Conservation (phyloP, 805 yeast species). For the Isabelozyma pseudorhagii region DNA sequence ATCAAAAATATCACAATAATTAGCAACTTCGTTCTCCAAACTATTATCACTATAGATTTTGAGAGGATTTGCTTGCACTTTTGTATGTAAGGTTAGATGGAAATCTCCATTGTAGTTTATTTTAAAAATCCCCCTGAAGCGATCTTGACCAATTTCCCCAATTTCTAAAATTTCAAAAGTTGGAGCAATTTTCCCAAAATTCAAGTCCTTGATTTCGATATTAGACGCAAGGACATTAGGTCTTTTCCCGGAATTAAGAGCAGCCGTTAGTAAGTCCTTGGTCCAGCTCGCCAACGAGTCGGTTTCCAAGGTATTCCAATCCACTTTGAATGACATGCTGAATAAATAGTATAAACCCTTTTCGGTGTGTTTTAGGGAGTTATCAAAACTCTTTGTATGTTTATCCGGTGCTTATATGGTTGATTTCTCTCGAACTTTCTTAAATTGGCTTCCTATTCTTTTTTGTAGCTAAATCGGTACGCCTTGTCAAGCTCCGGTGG, state of each 20-base stretch:
- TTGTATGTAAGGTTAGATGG: slow-evolving; percentile 67
- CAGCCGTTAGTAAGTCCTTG: slow-evolving; percentile 62
- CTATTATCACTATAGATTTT: slow-evolving; percentile 57
- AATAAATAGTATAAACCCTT: neutral
- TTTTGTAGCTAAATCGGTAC: no score
- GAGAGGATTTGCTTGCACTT: slow-evolving; percentile 81
- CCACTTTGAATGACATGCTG: slow-evolving; percentile 71
- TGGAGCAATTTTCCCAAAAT: slow-evolving; percentile 75
- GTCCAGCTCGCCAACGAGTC: slow-evolving; percentile 62
- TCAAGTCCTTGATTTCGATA: slow-evolving; percentile 63
- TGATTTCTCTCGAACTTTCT: no score
- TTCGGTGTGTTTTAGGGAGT: neutral
- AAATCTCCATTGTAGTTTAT: slow-evolving; percentile 75
- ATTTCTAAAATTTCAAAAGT: slow-evolving; percentile 74
- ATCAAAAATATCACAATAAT: slow-evolving; percentile 14
- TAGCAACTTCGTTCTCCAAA: slow-evolving; percentile 29
- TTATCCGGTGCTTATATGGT: neutral
- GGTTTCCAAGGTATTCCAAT: slow-evolving; percentile 73
- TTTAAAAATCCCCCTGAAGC: slow-evolving; percentile 80
- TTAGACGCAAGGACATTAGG: slow-evolving; percentile 70
- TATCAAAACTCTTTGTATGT: neutral
- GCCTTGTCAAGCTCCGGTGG: neutral
- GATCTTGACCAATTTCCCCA: slow-evolving; percentile 73
- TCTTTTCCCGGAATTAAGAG: slow-evolving; percentile 68
- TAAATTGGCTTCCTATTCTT: no score